These are phyloP conservation scores for Ogataea zsoltii DNA, from an alignment of 805 yeast genomes.

Conservation along the genomic window DNA sequence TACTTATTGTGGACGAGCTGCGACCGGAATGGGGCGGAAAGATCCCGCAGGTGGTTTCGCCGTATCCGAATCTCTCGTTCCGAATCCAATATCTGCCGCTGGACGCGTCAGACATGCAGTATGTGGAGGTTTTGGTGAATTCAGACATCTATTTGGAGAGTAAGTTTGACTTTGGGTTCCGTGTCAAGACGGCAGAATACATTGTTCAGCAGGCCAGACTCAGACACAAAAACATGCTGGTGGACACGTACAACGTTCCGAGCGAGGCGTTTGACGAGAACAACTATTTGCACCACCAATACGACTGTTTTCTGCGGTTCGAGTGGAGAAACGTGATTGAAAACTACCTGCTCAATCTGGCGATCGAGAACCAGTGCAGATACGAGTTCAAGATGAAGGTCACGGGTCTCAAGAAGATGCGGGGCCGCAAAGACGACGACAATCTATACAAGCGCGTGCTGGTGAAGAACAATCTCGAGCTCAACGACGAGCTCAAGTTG, in stretches of 20 bases:
- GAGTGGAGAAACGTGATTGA: slow-evolving; percentile 79
- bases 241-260: slow-evolving; percentile 27
- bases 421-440: slow-evolving; percentile 15
- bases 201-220: slow-evolving; percentile 59
- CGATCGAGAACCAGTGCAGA: slow-evolving; percentile 71
- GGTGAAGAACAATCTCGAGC: slow-evolving; percentile 25
- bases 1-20: slow-evolving; percentile 52
- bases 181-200: slow-evolving; percentile 59
- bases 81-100: slow-evolving; percentile 54
- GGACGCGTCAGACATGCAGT: slow-evolving; percentile 47
- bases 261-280: slow-evolving; percentile 20
- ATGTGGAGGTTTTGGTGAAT: slow-evolving; percentile 49
- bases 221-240: slow-evolving; percentile 39
- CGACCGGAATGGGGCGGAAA: slow-evolving; percentile 57
- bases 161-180: slow-evolving; percentile 52
- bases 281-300: slow-evolving; percentile 22
- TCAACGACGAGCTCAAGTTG: slow-evolving; percentile 58
- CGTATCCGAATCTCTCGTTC: slow-evolving; percentile 40
- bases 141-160: slow-evolving; percentile 71
- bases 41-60: slow-evolving; percentile 45
- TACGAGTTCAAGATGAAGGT: slow-evolving; percentile 59
- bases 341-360: slow-evolving; percentile 62
- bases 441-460: slow-evolving; percentile 30
- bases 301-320: slow-evolving; percentile 31
- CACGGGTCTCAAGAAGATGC: slow-evolving; percentile 44